phyloP scores from a whole-genome alignment of 169 alveolate genomes.

The Eimeria praecox region DNA sequence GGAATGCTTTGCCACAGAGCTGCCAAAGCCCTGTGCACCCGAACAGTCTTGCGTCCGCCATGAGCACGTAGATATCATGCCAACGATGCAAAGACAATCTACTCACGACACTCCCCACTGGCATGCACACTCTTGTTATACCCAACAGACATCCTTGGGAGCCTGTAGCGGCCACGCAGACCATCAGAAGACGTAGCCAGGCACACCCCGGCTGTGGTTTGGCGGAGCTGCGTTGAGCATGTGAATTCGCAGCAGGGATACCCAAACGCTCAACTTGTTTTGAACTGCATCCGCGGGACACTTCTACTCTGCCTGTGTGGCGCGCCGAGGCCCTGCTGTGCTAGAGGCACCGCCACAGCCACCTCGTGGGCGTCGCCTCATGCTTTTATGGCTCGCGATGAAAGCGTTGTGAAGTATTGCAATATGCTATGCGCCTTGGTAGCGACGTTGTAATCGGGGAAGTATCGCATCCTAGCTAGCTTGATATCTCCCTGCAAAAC shows the following conservation, averaged over 20 bases:
- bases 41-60: neutral
- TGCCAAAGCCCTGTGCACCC: neutral
- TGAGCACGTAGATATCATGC: neutral
- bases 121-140: neutral
- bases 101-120: neutral
- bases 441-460: constrained; percentile 89
- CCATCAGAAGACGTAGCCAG: neutral
- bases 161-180: constrained; percentile 5
- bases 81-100: constrained; percentile 44
- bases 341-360: neutral
- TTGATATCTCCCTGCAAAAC: constrained; percentile 82
- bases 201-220: neutral
- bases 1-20: neutral
- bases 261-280: neutral
- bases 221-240: neutral
- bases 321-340: neutral
- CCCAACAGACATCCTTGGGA: neutral
- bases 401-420: constrained; percentile 70
- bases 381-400: constrained; percentile 76
- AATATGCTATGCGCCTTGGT: constrained; percentile 87
- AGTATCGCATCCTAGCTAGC: constrained; percentile 88
- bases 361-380: neutral
- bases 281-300: constrained; percentile 12
- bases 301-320: neutral
- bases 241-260: neutral